These are phyloP conservation scores for Xylaria acuta DNA, from an alignment of 495 filamentous ascomycete species.

Conservation along the genomic window DNA sequence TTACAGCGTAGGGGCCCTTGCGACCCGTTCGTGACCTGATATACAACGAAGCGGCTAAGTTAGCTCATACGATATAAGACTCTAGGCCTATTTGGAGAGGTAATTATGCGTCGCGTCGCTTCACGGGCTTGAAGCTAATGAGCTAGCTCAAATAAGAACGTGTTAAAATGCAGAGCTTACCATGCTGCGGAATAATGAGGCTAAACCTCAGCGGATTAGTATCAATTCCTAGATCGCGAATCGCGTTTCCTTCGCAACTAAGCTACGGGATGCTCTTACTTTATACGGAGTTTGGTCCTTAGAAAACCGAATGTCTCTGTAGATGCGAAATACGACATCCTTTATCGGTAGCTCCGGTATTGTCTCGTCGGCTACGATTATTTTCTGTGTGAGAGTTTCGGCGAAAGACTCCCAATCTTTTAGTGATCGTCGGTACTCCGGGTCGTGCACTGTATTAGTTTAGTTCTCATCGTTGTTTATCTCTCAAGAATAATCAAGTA, in stretches of 20 bases:
- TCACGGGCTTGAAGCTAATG: not conserved
- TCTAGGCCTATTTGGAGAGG: not conserved
- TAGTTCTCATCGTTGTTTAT: not conserved
- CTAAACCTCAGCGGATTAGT: slow-evolving; percentile 39
- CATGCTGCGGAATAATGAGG: slow-evolving; percentile 84
- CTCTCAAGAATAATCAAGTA: not conserved
- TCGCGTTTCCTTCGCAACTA: not conserved
- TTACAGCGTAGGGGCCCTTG: slow-evolving; percentile 77
- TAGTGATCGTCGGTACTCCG: slow-evolving; percentile 74
- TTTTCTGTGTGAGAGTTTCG: slow-evolving; percentile 69
- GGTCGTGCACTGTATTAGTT: slow-evolving; percentile 62
- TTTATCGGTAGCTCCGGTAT: slow-evolving; percentile 83
- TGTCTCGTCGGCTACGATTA: slow-evolving; percentile 73
- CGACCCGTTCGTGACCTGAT: slow-evolving; percentile 75
- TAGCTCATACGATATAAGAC: not conserved
- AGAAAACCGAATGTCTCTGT: slow-evolving; percentile 79
- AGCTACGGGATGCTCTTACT: slow-evolving; percentile 47
- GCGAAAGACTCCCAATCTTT: slow-evolving; percentile 81
- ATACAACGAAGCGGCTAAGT: not conserved
- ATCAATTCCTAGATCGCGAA: not conserved
- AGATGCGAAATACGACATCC: slow-evolving; percentile 86
- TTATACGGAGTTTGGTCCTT: slow-evolving; percentile 87
- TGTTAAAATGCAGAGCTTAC: slow-evolving; percentile 45
- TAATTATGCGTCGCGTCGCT: not conserved
- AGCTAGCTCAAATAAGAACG: not conserved